phyloP scores from a whole-genome alignment of 139 green algal species.

The Nannochloris sp. region DNA sequence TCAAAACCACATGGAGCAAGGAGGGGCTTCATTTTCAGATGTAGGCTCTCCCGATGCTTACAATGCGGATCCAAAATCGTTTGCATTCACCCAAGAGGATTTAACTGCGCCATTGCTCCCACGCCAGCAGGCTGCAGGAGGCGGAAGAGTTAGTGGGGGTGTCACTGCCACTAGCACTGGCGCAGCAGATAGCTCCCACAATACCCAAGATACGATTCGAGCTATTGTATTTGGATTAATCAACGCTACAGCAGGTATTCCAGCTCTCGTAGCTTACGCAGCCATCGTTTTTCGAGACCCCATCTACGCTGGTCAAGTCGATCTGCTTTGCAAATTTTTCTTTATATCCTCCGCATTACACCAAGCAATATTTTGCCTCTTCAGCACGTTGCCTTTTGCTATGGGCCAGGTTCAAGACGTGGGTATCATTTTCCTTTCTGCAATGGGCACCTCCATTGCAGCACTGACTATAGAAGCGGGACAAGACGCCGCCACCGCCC shows the following conservation, averaged over 20 bases:
- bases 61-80: not conserved
- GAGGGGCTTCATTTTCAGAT: too few species aligned
- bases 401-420: conserved; percentile 50
- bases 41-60: not conserved
- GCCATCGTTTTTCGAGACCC: conserved; percentile 52
- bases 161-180: not conserved
- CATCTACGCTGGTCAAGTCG: conserved; percentile 35
- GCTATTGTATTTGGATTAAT: conserved; percentile 39
- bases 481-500: conserved; percentile 21
- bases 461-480: conserved; percentile 9
- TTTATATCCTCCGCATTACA: conserved; percentile 53
- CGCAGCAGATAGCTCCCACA: not conserved
- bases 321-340: conserved; percentile 48
- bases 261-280: conserved; percentile 63
- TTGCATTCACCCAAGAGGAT: not conserved
- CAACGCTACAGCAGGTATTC: conserved; percentile 54
- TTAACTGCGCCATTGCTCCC: not conserved
- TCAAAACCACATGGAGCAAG: too few species aligned
- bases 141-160: not conserved
- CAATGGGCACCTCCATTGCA: conserved; percentile 61
- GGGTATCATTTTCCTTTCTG: conserved; percentile 62
- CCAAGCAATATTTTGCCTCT: conserved; percentile 51
- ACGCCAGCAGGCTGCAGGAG: not conserved
- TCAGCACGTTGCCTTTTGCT: conserved; percentile 53
- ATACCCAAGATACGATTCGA: not conserved